Evolutionary conservation across 495 filamentous ascomycete genomes (phyloP).

Genomic region (Penicillium steckii): DNA sequence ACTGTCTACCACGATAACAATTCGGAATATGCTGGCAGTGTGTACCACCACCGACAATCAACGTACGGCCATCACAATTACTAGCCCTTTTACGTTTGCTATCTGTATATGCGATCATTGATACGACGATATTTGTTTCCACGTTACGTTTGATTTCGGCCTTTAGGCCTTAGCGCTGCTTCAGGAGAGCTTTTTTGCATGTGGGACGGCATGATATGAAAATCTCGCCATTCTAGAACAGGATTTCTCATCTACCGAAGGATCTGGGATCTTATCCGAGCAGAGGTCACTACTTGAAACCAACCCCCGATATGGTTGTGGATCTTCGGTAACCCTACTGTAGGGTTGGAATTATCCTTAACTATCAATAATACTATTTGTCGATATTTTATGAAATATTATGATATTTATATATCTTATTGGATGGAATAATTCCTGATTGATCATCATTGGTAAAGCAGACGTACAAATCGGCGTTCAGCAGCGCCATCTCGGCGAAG

Average conservation of each 20-base stretch:
- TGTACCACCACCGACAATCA: constrained; percentile 53
- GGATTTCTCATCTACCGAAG: neutral
- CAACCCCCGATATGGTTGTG: neutral
- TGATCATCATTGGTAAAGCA: no score
- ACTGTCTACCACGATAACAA: constrained; percentile 71
- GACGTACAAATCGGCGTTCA: neutral
- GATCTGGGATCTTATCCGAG: no score
- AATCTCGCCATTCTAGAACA: neutral
- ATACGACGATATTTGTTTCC: constrained; percentile 15
- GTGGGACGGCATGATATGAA: neutral
- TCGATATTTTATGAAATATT: neutral
- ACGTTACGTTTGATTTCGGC: constrained; percentile 5
- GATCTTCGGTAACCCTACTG: no score
- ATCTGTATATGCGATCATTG: constrained; percentile 22
- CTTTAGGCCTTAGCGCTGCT: neutral
- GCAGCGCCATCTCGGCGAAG: neutral
- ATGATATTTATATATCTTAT: neutral
- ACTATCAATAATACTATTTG: neutral
- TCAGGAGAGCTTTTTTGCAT: neutral
- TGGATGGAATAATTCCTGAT: neutral
- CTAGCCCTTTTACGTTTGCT: constrained; percentile 12
- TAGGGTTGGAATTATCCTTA: no score
- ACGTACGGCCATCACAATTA: constrained; percentile 35
- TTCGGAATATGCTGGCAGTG: constrained; percentile 60
- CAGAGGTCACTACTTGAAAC: neutral